These are phyloP conservation scores for Furcasterigmium furcatum DNA, from an alignment of 2,329 filamentous ascomycete species.

Conservation along the genomic window DNA sequence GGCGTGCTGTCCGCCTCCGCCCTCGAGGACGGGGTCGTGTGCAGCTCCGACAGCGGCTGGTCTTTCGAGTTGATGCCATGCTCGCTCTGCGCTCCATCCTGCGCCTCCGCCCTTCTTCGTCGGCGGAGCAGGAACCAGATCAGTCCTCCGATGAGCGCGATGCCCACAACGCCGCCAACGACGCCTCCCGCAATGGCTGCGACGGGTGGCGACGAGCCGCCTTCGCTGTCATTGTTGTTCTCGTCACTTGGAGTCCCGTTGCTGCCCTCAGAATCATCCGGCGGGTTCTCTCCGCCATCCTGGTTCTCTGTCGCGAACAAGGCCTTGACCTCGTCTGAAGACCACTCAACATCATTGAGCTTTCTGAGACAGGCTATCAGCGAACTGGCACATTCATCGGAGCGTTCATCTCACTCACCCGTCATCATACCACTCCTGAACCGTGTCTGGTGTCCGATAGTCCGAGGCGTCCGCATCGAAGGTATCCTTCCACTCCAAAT, in stretches of 20 bases:
- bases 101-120: neutral
- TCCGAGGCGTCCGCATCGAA: constrained; percentile 27
- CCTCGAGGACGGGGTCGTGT: neutral
- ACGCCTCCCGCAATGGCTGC: neutral
- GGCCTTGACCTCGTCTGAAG: neutral
- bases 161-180: neutral
- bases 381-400: no score
- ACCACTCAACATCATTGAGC: neutral
- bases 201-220: neutral
- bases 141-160: neutral
- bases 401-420: no score
- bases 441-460: constrained; percentile 27
- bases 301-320: neutral
- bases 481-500: constrained; percentile 26
- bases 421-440: constrained; percentile 28
- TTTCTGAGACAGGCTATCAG: no score
- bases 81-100: neutral
- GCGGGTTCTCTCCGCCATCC: neutral
- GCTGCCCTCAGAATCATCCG: no score
- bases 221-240: neutral
- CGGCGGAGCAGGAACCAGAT: neutral
- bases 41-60: neutral
- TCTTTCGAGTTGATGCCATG: neutral
- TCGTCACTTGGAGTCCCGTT: neutral
- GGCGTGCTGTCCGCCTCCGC: neutral